Base-by-base conservation (phyloP, 75 land plant species). In the Picea sitchensis region DNA sequence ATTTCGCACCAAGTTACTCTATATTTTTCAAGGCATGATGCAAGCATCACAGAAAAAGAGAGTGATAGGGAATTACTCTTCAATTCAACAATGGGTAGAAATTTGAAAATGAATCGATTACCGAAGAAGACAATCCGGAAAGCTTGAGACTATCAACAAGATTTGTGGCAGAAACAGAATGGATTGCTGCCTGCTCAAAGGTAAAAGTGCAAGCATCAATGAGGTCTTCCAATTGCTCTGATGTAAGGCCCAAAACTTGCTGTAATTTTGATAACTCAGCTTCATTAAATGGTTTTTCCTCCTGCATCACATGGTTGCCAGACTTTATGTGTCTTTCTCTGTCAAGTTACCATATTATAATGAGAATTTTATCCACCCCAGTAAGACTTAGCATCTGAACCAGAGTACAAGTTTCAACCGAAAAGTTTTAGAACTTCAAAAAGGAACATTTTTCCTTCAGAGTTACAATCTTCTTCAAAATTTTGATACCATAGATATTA, bases 121-220 rank as follows among this genome's bases (percentile, higher is more conserved):
- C 73, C 73, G 73, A 69, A 69, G 73, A 69, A 41, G 73, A 69
- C 21, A 69, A 69, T 9, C 73, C 73, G 51, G n/a, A 69, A 69
- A 69, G 73, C n/a, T 69, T 69, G 51, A 69, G 73, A 69, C 73
- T 69, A 41, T 69, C 73, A 17, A 69, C 51, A 69, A 69, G 51
- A 36, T 38, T 69, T 69, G 23, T 18, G 21, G 20, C 73, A 41
- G 73, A 69, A 69, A 69, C 51, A 36, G 51, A 69, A 69, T 69
- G 38, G 44, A 69, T 69, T 69, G 73, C 73, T 69, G 73, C 73
- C 73, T 69, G 73, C 73, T 69, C 73, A 69, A 69, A 41, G 12
- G 54, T 36, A 20, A 69, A 69, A 69, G 51, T 69, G 73, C 73
- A 69, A 69, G 73, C 73, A 69, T 69, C 73, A 18, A 69, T 69